phyloP scores from a whole-genome alignment of 495 filamentous ascomycete genomes.

The Trichoderma gamsii region DNA sequence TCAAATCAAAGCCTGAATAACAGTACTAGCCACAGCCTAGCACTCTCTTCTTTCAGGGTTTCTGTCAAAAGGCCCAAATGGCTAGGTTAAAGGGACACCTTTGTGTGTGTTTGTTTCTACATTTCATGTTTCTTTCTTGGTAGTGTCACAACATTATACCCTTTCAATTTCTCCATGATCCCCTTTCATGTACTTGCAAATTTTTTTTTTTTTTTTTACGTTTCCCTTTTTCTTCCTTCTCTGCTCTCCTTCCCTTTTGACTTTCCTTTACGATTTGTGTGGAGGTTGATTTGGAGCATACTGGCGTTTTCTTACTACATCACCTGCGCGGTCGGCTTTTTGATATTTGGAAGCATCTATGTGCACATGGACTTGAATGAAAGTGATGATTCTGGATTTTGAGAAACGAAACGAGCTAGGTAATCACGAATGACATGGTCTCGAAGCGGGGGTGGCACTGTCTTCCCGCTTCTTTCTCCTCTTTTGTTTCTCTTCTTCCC shows the following conservation, averaged over 20 bases:
- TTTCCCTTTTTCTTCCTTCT: neutral
- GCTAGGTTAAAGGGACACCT: neutral
- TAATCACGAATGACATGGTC: constrained; percentile 2
- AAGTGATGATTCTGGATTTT: neutral
- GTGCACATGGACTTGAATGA: neutral
- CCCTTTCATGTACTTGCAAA: neutral
- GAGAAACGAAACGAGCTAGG: neutral
- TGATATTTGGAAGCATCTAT: neutral
- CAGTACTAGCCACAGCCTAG: neutral
- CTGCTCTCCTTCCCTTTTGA: neutral
- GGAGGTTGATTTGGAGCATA: neutral
- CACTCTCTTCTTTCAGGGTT: neutral
- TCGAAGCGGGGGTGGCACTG: neutral
- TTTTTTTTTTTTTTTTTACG: neutral
- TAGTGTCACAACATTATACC: neutral
- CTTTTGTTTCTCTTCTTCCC: neutral
- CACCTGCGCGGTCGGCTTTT: neutral
- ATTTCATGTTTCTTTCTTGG: neutral
- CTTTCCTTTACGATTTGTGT: neutral
- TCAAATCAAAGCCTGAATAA: constrained; percentile 10
- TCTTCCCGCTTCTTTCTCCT: neutral
- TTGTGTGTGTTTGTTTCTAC: neutral
- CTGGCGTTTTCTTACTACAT: neutral
- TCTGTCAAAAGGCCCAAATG: neutral
- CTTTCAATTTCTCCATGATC: neutral